Conservation (phyloP, 2,329 filamentous ascomycete species). For the Neopestalotiopsis clavispora region DNA sequence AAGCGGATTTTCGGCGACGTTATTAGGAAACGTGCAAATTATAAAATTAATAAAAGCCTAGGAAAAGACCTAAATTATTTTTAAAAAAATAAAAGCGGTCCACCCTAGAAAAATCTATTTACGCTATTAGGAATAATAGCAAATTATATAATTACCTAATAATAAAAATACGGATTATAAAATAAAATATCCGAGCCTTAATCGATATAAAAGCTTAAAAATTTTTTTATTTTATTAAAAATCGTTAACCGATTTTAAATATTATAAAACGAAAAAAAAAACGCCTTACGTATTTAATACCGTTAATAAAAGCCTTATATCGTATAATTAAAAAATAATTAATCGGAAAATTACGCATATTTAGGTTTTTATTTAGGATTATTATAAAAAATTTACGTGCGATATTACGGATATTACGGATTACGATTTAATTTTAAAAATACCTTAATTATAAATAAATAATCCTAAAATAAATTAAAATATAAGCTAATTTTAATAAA, state of each 20-base stretch:
- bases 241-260: not conserved
- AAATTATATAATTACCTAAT: not conserved
- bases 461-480: slow-evolving; percentile 7
- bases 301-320: not conserved
- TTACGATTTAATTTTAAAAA: slow-evolving; percentile 10
- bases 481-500: not conserved
- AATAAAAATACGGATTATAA: not conserved
- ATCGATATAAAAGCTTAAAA: not conserved
- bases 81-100: not conserved
- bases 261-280: not conserved
- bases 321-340: too few species aligned
- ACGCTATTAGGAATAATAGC: not conserved
- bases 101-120: not conserved
- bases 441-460: slow-evolving; percentile 3
- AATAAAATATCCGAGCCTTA: not conserved
- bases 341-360: not conserved
- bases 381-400: not conserved
- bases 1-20: not conserved
- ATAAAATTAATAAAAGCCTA: not conserved
- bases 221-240: not conserved
- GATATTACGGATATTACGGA: slow-evolving; percentile 6
- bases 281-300: not conserved
- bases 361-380: not conserved
- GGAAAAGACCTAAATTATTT: not conserved
- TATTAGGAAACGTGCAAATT: not conserved